Evolutionary conservation across 208 protist genomes (phyloP).

Genomic region (Strigomonas oncopelti): DNA sequence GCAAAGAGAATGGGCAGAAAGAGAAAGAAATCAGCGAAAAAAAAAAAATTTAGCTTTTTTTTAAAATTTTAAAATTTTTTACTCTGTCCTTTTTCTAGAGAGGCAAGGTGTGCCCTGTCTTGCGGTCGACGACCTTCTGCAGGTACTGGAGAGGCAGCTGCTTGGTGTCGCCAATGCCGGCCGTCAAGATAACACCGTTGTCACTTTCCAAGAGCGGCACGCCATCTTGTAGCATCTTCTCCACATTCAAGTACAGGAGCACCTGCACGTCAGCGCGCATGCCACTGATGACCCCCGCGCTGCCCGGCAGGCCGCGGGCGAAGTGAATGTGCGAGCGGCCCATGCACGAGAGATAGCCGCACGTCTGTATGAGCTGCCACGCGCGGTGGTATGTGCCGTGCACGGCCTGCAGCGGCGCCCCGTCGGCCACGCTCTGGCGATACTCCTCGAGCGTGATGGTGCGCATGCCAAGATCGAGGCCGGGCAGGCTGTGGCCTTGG

Average conservation of each 20-base stretch:
- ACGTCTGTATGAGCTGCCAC: constrained; percentile 50
- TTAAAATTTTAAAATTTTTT: not conserved
- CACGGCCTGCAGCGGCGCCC: constrained; percentile 33
- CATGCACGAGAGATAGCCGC: constrained; percentile 84
- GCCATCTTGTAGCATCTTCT: constrained; percentile 48
- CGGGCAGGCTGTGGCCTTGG: constrained; percentile 79
- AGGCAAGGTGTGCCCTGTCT: constrained; percentile 26
- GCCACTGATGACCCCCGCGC: constrained; percentile 71
- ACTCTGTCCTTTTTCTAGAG: no score
- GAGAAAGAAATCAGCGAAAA: constrained; percentile 10
- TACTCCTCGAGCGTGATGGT: constrained; percentile 40
- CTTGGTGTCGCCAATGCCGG: constrained; percentile 56
- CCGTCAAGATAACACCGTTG: constrained; percentile 86
- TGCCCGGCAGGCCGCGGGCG: constrained; percentile 51
- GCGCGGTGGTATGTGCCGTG: constrained; percentile 80
- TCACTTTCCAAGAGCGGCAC: constrained; percentile 64
- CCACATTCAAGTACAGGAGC: constrained; percentile 75
- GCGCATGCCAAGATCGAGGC: constrained; percentile 50
- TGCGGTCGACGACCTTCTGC: constrained; percentile 45
- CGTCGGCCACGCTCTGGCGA: not conserved
- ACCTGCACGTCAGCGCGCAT: constrained; percentile 71
- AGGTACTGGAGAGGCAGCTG: constrained; percentile 75
- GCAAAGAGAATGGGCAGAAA: no score
- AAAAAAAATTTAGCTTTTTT: constrained; percentile 9
- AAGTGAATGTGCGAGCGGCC: constrained; percentile 88